These are phyloP conservation scores for Verbena officinalis DNA, from an alignment of 257 asterid genomes.

Conservation along the genomic window DNA sequence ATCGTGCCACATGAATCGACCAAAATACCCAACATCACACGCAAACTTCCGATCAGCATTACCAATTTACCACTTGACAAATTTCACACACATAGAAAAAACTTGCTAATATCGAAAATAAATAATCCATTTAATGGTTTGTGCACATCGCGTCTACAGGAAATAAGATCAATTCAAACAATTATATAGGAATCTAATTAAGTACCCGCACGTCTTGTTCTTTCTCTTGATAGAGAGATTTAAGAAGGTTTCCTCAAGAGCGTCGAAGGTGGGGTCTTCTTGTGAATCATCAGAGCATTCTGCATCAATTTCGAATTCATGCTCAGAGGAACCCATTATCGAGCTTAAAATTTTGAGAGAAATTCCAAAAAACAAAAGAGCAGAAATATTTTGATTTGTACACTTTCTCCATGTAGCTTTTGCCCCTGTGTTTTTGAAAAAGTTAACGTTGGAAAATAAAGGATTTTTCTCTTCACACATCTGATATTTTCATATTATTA, in stretches of 20 bases:
- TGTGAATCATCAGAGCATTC: constrained; percentile 59
- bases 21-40: not conserved
- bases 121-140: not conserved
- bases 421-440: not conserved
- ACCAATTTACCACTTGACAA: not conserved
- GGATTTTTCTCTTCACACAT: not conserved
- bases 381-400: constrained; percentile 13
- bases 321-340: constrained; percentile 33
- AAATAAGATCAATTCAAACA: too few relatives aligned
- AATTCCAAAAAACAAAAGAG: not conserved
- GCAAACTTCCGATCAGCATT: constrained; percentile 6
- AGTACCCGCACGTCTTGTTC: constrained; percentile 35
- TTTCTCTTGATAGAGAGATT: constrained; percentile 52
- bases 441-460: constrained; percentile 26
- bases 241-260: constrained; percentile 53
- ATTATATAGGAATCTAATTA: not conserved
- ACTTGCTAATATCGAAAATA: not conserved
- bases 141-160: not conserved
- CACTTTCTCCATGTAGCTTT: not conserved
- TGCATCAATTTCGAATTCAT: constrained; percentile 38
- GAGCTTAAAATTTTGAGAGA: constrained; percentile 11
- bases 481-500: too few relatives aligned
- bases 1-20: too few relatives aligned
- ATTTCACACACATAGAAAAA: constrained; percentile 7
- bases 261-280: constrained; percentile 55